Percentiles rank a stretch among this genome's conserved stretches.
These are phyloP conservation scores for Salix dunnii DNA, from an alignment of 345 rosid species.

Conservation along the genomic window DNA sequence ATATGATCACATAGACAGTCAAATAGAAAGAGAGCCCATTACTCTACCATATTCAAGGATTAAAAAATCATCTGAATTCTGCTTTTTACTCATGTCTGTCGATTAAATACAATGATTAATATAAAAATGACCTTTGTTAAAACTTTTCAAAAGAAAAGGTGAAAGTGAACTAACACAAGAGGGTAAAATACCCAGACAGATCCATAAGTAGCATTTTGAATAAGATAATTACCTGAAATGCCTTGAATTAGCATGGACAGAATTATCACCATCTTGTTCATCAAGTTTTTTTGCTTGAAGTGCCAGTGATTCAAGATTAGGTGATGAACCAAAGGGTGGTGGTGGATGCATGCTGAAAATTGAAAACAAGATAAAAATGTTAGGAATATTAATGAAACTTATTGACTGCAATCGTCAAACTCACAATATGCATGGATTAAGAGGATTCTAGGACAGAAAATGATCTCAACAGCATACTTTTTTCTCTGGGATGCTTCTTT, in stretches of 20 bases:
- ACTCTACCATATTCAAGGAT: background rate
- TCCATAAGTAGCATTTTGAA: background rate
- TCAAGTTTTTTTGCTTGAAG: constrained; percentile 49
- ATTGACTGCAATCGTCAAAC: too few relatives aligned
- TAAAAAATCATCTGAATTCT: background rate
- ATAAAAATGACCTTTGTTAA: background rate
- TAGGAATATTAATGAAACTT: constrained; percentile 18
- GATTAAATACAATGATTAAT: background rate
- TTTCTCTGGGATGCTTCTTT: constrained; percentile 32
- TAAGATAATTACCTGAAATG: constrained; percentile 52
- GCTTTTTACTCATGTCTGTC: constrained; percentile 8
- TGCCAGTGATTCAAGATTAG: constrained; percentile 87
- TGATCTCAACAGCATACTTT: constrained; percentile 40
- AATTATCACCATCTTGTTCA: constrained; percentile 59
- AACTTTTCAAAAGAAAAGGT: background rate
- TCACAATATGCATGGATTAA: background rate
- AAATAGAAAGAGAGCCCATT: background rate
- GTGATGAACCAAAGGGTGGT: constrained; percentile 94
- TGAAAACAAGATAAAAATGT: constrained; percentile 23
- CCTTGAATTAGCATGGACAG: constrained; percentile 68
- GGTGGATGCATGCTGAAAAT: constrained; percentile 87
- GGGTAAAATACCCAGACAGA: background rate
- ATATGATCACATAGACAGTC: background rate
- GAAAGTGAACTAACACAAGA: background rate
- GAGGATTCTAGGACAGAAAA: background rate